These are phyloP conservation scores for Aschersonia sp. DNA, from an alignment of 2,329 filamentous ascomycete genomes.

Conservation along the genomic window DNA sequence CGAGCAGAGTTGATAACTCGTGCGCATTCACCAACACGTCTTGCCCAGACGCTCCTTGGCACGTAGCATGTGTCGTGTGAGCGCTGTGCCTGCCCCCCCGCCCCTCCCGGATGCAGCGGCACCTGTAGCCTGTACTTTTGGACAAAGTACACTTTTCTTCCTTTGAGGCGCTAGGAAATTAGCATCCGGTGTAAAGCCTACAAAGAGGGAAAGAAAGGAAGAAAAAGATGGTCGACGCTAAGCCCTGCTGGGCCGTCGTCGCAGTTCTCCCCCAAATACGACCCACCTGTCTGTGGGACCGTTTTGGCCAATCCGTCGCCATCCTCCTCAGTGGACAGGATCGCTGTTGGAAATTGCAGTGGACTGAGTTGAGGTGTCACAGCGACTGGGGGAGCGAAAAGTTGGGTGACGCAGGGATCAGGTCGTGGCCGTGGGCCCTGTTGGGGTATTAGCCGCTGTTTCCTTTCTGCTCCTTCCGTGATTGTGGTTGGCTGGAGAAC, in stretches of 20 bases:
- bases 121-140: not conserved
- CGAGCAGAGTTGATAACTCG: not conserved
- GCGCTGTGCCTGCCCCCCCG: not conserved
- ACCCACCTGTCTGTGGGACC: not conserved
- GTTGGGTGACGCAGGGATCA: not conserved
- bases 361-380: conserved; percentile 1
- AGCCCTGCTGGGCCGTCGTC: not conserved
- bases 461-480: not conserved
- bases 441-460: not conserved
- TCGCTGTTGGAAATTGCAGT: conserved; percentile 6
- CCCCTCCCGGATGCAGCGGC: conserved; percentile 2
- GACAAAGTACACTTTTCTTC: not conserved
- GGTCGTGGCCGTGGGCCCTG: not conserved
- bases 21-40: no score
- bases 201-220: not conserved
- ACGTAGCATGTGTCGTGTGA: not conserved
- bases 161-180: not conserved
- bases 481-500: conserved; percentile 1
- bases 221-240: conserved; percentile 1
- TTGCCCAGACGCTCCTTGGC: not conserved
- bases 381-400: not conserved
- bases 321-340: not conserved
- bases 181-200: not conserved
- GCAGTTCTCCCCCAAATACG: not conserved
- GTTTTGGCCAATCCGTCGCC: not conserved